Percentiles rank a stretch among this genome's conserved stretches.
Evolutionary conservation across 805 yeast species (phyloP).

Genomic region (Teunomyces lycoperdinae): DNA sequence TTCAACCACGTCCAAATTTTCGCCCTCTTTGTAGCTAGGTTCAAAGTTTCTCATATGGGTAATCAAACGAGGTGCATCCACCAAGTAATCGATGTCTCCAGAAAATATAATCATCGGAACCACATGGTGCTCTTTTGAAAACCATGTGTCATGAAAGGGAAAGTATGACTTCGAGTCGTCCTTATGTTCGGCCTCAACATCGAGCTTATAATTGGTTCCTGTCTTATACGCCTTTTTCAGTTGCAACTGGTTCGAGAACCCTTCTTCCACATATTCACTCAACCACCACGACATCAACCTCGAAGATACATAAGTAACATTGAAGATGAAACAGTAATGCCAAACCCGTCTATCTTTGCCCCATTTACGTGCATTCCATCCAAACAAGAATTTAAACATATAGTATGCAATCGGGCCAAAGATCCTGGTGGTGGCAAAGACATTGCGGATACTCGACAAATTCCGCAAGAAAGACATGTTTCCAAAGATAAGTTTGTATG

Average conservation of each 20-base stretch:
- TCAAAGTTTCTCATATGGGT: conserved; percentile 66
- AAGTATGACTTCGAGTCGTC: conserved; percentile 52
- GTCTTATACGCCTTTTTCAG: conserved; percentile 26
- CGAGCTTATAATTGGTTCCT: conserved; percentile 5
- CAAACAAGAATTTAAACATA: conserved; percentile 83
- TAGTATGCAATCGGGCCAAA: conserved; percentile 68
- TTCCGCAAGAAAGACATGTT: conserved; percentile 73
- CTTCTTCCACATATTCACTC: conserved; percentile 34
- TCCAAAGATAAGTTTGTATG: conserved; percentile 64
- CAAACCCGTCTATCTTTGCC: conserved; percentile 57
- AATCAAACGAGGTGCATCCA: conserved; percentile 67
- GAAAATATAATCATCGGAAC: conserved; percentile 67
- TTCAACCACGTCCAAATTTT: conserved; percentile 36
- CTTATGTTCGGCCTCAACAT: conserved; percentile 35
- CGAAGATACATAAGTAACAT: conserved; percentile 80
- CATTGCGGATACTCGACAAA: conserved; percentile 57
- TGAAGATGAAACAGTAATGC: conserved; percentile 75
- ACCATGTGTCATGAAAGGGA: conserved; percentile 56
- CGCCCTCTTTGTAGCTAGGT: conserved; percentile 34
- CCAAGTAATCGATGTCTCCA: conserved; percentile 73
- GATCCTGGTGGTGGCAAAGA: conserved; percentile 35
- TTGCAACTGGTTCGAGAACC: conserved; percentile 38
- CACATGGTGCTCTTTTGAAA: conserved; percentile 22
- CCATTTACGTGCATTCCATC: conserved; percentile 82
- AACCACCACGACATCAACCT: conserved; percentile 94